Evolutionary conservation across 768 basidiomycete genomes (phyloP), one percentile per base, ranked within the genome.

Genomic region (Kwoniella heveanensis): DNA sequence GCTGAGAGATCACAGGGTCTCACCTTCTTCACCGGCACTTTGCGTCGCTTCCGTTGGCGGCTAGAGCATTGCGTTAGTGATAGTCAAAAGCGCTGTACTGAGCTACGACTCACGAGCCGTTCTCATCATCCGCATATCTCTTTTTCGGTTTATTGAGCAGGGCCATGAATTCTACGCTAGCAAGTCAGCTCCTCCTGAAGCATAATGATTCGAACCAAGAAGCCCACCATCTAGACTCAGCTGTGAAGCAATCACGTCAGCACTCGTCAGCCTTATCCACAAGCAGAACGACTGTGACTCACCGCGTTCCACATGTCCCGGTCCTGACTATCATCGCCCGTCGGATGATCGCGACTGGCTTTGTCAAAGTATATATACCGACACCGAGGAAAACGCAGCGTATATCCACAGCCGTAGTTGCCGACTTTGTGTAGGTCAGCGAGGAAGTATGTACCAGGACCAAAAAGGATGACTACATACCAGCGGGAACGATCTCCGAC

Each of bases 301-400:
- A 77, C 71, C 10, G 64, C 69, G 36, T 74, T 77, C 78, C 78
- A 79, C 69, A 74, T 71, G 73, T 84, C 65, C 79, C 81, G 57
- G 82, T 84, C 76, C 68, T 59, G 69, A 46, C 65, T 32, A 58
- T 69, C 72, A 47, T 71, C 71, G 7, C 60, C 65, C 9, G 60
- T 29, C 1, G 65, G 59, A 60, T 66, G 71, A 50, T 72, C 67
- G 27, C 71, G 58, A 61, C 70, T 71, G 19, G 64, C 68, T 60
- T 71, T 71, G 71, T 96, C 92, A 54, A 90, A 90, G 24, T 91
- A 86, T 64, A 94, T 91, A 2, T 80, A 75, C 50, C 91, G 71
- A 17, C 90, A 92, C 60, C 94, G 86, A 49, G 96, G 95, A 75
- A 99, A 99, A 22, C 96, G 88, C 87, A 99, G 89, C 0, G 95